Evolutionary conservation across 2,329 filamentous ascomycete species (phyloP), one percentile per base, ranked within the genome.

Genomic region (Xylaria digitata): DNA sequence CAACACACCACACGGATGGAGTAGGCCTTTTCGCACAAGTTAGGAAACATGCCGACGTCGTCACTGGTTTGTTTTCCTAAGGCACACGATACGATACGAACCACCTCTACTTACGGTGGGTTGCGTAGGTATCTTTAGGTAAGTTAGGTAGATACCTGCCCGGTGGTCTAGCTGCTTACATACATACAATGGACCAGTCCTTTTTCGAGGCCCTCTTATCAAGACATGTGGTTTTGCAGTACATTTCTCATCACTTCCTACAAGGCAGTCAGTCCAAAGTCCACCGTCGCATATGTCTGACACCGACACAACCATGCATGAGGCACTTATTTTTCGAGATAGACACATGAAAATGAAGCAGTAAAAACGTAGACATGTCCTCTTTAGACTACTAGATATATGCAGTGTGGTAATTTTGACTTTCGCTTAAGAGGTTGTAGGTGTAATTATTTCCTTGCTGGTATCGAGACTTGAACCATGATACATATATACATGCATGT

Each of bases 1-100:
- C 68, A 70, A 70, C 67, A 63, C 65, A 70, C 68, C 66, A 69
- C 61, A 60, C 59, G 55, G 61, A 52, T 50, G 23, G 57, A 61
- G 55, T 45, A 49, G 37, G 65, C 49, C 50, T 57, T 65, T 70
- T 59, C 53, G 61, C 55, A 63, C 65, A 52, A 57, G 57, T 57
- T 62, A 30, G 61, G 61, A 64, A 64, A 46, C 54, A 60, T 40
- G 57, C 63, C 56, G 66, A 66, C 40, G 32, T 61, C 61, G 60
- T 70, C 59, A 61, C 67, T 58, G 58, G 55, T 19, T 65, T 61
- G 57, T 26, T 26, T 26, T 26, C 26, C 26, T 40, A 11, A 50
- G 32, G 56, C 58, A 61, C 52, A 61, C 59, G 26, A 61, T 45
- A 34, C 60, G 32, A 61, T 45, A 45, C 60, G 32, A 62, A 55